Evolutionary conservation across 2,329 filamentous ascomycete genomes (phyloP), one percentile per base, ranked within the genome.

Genomic region (Xylariales sp.): DNA sequence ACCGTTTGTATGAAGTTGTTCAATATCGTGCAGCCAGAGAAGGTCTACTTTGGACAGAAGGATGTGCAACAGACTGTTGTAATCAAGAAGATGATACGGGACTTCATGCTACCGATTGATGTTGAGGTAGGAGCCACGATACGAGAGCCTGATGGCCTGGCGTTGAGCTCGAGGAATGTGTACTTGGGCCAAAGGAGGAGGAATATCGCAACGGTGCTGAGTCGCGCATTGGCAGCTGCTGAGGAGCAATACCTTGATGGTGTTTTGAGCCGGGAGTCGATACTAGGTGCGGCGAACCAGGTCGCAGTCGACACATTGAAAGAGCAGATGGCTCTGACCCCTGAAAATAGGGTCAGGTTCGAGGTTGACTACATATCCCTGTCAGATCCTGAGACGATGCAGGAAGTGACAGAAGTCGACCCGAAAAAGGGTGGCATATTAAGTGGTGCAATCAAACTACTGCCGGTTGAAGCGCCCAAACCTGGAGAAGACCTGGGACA

Each of bases 1-100:
- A 98, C 93, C 2, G 85, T 98, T 2, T 96, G 90, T 68, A 93
- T 91, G 78, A 98, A 94, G 66, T 68, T 94, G 11, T 91, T 94
- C 67, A 90, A 90, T 56, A 86, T 89, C 41, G 82, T 88, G 33
- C 74, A 80, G 49, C 84, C 88, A 4, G 84, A 90, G 43, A 76
- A 76, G 32, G 87, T 88, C 4, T 93, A 93, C 66, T 96, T 98
- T 69, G 93, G 93, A 4, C 93, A 97, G 64, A 98, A 98, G 68
- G 93, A 98, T 62, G 81, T 96, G 15, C 93, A 98, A 70, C 93
- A 98, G 66, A 95, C 89, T 0, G 86, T 95, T 14, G 78, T 98
- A 9, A 86, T 98, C 55, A 82, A 80, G 55, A 80, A 86, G 32
- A 82, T 98, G 78, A 86, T 96, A 22, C 75, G 80, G 51, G 93